phyloP scores from a whole-genome alignment of 768 basidiomycete species.

The Auriscalpium orientale region DNA sequence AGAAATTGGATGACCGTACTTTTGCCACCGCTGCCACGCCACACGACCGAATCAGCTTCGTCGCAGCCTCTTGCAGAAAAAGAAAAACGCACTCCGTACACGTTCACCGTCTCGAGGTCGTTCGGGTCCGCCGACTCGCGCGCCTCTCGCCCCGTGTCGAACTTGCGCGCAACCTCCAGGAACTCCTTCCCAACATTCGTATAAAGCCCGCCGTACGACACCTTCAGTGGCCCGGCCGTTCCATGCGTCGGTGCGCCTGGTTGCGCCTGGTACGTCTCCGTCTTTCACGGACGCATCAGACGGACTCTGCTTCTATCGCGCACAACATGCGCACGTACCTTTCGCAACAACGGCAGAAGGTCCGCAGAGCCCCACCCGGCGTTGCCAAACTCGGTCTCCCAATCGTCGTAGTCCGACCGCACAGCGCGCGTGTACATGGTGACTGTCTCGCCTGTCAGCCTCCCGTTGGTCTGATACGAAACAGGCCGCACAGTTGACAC shows the following conservation, averaged over 20 bases:
- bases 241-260: slow-evolving; percentile 34
- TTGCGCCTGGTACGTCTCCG: slow-evolving; percentile 31
- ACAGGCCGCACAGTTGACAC: slow-evolving; percentile 39
- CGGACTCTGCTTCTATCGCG: not conserved
- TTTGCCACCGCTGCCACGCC: slow-evolving; percentile 43
- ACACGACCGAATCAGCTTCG: not conserved
- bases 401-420: slow-evolving; percentile 60
- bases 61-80: not conserved
- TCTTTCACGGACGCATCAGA: slow-evolving; percentile 14
- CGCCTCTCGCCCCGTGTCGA: slow-evolving; percentile 16
- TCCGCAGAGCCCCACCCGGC: slow-evolving; percentile 54
- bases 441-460: not conserved
- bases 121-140: slow-evolving; percentile 17
- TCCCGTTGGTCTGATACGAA: not conserved
- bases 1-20: slow-evolving; percentile 26
- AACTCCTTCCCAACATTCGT: slow-evolving; percentile 21
- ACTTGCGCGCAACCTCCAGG: slow-evolving; percentile 17
- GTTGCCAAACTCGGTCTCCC: slow-evolving; percentile 44
- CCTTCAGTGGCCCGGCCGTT: slow-evolving; percentile 35
- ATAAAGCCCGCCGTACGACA: slow-evolving; percentile 20
- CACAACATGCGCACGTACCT: slow-evolving; percentile 28
- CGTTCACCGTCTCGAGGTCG: slow-evolving; percentile 18
- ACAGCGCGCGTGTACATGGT: slow-evolving; percentile 49
- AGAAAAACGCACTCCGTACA: slow-evolving; percentile 17
- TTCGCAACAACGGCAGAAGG: slow-evolving; percentile 50